These are phyloP conservation scores for Annulohypoxylon stygium DNA, from an alignment of 495 filamentous ascomycete species.

Conservation along the genomic window DNA sequence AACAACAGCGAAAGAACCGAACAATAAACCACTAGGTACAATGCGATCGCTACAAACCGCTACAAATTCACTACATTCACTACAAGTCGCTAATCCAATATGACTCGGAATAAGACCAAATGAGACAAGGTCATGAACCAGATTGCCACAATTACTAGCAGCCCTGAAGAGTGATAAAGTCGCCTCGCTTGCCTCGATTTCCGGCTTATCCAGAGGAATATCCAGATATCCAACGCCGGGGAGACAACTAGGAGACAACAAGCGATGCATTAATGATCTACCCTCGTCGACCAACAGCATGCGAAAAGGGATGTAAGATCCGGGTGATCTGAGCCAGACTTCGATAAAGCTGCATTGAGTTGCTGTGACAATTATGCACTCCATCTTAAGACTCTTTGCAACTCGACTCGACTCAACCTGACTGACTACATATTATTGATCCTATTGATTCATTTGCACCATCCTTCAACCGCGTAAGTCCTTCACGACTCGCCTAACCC, in stretches of 20 bases:
- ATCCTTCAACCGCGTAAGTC: constrained; percentile 4
- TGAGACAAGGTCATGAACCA: constrained; percentile 12
- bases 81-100: neutral
- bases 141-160: neutral
- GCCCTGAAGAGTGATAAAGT: too few relatives aligned
- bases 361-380: constrained; percentile 24
- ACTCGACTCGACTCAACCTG: neutral
- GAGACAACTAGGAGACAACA: constrained; percentile 7
- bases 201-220: neutral
- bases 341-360: constrained; percentile 19
- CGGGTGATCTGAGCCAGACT: constrained; percentile 26
- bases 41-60: neutral
- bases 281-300: constrained; percentile 24
- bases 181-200: constrained; percentile 7
- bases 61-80: neutral
- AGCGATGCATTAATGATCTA: constrained; percentile 44
- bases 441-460: neutral
- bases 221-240: constrained; percentile 4
- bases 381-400: constrained; percentile 4
- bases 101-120: constrained; percentile 13
- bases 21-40: neutral
- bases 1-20: constrained; percentile 5
- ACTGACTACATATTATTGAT: too few relatives aligned
- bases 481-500: constrained; percentile 19
- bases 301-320: constrained; percentile 28